Evolutionary conservation across 345 rosid species (phyloP).

Genomic region (Pistacia atlantica): DNA sequence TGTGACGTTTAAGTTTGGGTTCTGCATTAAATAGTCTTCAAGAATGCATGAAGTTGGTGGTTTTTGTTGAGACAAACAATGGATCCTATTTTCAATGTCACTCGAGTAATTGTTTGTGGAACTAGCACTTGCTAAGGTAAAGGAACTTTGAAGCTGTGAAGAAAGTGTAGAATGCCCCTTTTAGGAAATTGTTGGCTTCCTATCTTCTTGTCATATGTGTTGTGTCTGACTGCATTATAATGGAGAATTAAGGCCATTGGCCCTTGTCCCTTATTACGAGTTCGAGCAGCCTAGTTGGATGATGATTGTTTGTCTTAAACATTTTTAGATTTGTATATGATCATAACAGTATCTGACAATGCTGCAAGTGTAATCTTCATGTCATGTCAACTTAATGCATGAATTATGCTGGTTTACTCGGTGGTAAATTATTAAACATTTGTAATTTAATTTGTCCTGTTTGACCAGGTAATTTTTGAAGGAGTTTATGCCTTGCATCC

Average conservation of each 20-base stretch:
- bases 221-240: neutral
- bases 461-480: slow-evolving; percentile 84
- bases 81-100: neutral
- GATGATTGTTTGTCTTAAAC: neutral
- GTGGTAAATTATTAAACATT: neutral
- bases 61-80: neutral
- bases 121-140: neutral
- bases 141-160: neutral
- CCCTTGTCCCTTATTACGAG: neutral
- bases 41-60: slow-evolving; percentile 10
- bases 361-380: neutral
- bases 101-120: neutral
- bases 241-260: neutral
- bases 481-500: slow-evolving; percentile 98
- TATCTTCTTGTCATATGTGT: neutral
- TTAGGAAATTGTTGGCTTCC: neutral
- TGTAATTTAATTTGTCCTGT: slow-evolving; percentile 18
- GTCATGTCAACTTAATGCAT: neutral
- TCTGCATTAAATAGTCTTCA: neutral
- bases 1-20: neutral
- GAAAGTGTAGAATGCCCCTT: neutral
- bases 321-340: slow-evolving; percentile 1
- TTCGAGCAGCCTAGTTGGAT: slow-evolving; percentile 2
- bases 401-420: slow-evolving; percentile 8
- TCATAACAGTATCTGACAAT: slow-evolving; percentile 4